phyloP scores from a whole-genome alignment of 805 yeast species.

The Candida tammaniensis region DNA sequence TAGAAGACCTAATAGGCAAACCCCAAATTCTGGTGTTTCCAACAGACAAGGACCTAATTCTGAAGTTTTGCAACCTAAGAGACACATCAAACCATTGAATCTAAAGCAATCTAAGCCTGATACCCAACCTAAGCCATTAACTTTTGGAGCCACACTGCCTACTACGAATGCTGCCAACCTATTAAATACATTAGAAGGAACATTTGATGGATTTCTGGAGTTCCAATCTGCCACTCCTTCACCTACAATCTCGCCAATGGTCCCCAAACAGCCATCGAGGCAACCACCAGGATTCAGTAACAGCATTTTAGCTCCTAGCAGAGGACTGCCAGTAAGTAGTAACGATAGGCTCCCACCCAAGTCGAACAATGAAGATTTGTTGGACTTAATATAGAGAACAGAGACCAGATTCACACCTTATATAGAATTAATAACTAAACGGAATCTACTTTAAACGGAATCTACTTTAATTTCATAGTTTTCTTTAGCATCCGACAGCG shows the following conservation, averaged over 20 bases:
- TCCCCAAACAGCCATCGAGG: slow-evolving; percentile 11
- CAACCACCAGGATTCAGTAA: slow-evolving; percentile 12
- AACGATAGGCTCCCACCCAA: too few relatives aligned
- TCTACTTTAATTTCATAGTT: slow-evolving; percentile 1
- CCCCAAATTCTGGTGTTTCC: slow-evolving; percentile 4
- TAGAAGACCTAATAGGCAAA: too few relatives aligned
- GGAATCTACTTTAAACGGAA: background rate
- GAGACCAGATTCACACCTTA: too few relatives aligned
- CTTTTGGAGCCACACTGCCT: slow-evolving; percentile 23
- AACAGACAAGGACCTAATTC: slow-evolving; percentile 1
- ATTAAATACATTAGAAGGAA: slow-evolving; percentile 23
- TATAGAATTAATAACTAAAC: background rate
- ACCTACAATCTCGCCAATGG: slow-evolving; percentile 6
- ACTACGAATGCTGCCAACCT: slow-evolving; percentile 16
- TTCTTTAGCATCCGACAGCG: slow-evolving; percentile 1
- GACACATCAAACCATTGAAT: slow-evolving; percentile 11
- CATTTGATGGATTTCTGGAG: slow-evolving; percentile 18
- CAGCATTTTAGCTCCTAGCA: slow-evolving; percentile 6
- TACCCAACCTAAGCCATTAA: slow-evolving; percentile 6
- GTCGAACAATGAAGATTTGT: background rate
- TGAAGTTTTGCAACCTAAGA: slow-evolving; percentile 7
- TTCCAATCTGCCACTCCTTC: slow-evolving; percentile 14
- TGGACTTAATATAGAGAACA: slow-evolving; percentile 9
- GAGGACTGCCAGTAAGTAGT: too few relatives aligned
- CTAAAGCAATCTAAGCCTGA: slow-evolving; percentile 5